Evolutionary conservation across 169 alveolate genomes (phyloP).

Genomic region (Theileria annulata): DNA sequence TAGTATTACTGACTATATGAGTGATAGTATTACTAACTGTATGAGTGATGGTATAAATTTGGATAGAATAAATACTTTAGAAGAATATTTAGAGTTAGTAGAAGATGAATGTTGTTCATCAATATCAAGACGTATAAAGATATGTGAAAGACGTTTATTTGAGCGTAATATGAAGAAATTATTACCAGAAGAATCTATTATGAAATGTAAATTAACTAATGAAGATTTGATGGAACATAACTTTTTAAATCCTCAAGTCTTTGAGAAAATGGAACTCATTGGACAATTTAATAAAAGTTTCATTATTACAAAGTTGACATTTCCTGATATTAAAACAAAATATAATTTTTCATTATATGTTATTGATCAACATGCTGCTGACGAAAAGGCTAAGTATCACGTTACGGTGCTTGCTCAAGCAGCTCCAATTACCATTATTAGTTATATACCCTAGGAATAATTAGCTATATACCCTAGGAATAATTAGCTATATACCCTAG

Average conservation of each 20-base stretch:
- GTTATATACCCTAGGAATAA: no score
- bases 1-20: no score
- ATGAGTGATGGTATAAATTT: no score
- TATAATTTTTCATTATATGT: constrained; percentile 84
- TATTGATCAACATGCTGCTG: constrained; percentile 98
- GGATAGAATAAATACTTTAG: not conserved
- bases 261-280: constrained; percentile 76
- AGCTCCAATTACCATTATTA: no score
- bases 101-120: constrained; percentile 38
- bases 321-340: constrained; percentile 12
- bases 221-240: constrained; percentile 16
- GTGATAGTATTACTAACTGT: no score
- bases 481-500: no score
- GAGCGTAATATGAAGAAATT: constrained; percentile 46
- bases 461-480: no score
- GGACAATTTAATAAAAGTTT: constrained; percentile 96
- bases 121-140: constrained; percentile 55
- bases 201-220: not conserved
- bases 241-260: constrained; percentile 80
- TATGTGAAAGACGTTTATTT: constrained; percentile 38
- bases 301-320: constrained; percentile 83
- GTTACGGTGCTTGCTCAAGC: not conserved
- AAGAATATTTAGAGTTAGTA: constrained; percentile 15
- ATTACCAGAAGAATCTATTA: not conserved
- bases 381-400: constrained; percentile 89